phyloP scores from a whole-genome alignment of 2,329 filamentous ascomycete genomes.

The Beauveria australis region DNA sequence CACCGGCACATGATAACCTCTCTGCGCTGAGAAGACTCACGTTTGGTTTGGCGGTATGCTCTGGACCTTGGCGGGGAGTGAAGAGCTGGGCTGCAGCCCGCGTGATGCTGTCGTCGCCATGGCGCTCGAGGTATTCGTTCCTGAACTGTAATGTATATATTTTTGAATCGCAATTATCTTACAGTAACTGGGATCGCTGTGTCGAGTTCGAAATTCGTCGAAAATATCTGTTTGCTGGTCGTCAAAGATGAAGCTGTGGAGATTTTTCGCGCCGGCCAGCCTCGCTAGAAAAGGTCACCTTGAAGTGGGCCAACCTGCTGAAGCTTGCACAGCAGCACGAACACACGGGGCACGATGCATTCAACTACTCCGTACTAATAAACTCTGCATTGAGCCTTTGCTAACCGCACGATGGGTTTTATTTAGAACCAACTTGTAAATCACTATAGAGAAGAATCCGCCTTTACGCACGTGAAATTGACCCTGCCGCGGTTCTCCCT shows the following conservation, averaged over 20 bases:
- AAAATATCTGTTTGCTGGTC: slow-evolving; percentile 27
- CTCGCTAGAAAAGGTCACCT: slow-evolving; percentile 2
- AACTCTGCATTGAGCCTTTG: neutral
- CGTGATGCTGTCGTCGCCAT: slow-evolving; percentile 30
- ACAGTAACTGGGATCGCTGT: neutral
- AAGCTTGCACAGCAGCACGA: neutral
- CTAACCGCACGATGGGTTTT: neutral
- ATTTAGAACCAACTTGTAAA: neutral
- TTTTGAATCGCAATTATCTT: neutral
- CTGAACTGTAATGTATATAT: neutral
- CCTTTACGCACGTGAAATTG: neutral
- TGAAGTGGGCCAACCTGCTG: neutral
- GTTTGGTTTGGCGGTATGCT: slow-evolving; percentile 65
- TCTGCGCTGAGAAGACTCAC: slow-evolving; percentile 36
- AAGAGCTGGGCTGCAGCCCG: slow-evolving; percentile 32
- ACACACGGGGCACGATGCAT: neutral
- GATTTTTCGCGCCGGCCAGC: slow-evolving; percentile 5
- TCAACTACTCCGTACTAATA: neutral
- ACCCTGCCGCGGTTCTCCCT: neutral
- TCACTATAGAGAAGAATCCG: neutral
- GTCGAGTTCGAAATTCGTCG: slow-evolving; percentile 18
- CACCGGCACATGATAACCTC: neutral
- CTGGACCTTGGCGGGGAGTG: slow-evolving; percentile 42
- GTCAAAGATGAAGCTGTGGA: slow-evolving; percentile 4
- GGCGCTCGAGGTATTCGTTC: neutral